Evolutionary conservation across 2,329 filamentous ascomycete species (phyloP).

Genomic region (Arthrocladium fulminans): DNA sequence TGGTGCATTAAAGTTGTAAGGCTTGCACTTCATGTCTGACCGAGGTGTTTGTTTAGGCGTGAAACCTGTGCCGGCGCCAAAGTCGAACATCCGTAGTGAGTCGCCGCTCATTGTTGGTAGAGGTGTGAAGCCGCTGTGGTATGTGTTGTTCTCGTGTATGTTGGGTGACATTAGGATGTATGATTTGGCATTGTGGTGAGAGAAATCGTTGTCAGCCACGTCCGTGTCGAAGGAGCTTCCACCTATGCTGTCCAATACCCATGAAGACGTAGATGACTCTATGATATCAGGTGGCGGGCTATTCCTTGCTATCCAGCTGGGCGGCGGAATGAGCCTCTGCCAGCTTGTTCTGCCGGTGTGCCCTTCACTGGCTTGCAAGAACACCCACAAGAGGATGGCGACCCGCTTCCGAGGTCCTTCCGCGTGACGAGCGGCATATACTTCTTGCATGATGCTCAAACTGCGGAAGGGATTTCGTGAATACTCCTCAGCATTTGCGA

Average conservation of each 20-base stretch:
- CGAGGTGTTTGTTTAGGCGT: not conserved
- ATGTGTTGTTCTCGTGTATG: not conserved
- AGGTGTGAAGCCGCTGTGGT: constrained; percentile 4
- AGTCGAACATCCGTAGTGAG: not conserved
- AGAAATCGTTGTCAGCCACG: constrained; percentile 12
- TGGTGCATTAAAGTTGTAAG: not conserved
- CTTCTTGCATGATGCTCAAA: constrained; percentile 39
- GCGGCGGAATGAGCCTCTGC: constrained; percentile 33
- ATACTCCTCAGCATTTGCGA: constrained; percentile 29
- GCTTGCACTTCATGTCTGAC: not conserved
- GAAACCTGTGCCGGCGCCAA: not conserved
- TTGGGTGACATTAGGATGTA: not conserved
- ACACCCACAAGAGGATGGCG: constrained; percentile 40
- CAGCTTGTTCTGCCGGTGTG: constrained; percentile 38
- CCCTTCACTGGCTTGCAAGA: constrained; percentile 33
- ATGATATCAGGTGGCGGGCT: constrained; percentile 26
- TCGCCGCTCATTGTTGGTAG: not conserved
- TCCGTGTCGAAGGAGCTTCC: constrained; percentile 12
- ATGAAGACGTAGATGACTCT: constrained; percentile 17
- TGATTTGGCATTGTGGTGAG: constrained; percentile 5
- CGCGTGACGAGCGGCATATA: constrained; percentile 21
- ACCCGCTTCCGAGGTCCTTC: constrained; percentile 28
- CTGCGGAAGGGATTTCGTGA: constrained; percentile 31
- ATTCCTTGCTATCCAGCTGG: constrained; percentile 29
- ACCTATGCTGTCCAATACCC: constrained; percentile 20